Percentiles rank a stretch among this genome's conserved stretches.
These are phyloP conservation scores for Sarcodon aspratus DNA, from an alignment of 768 basidiomycete genomes.

Conservation along the genomic window DNA sequence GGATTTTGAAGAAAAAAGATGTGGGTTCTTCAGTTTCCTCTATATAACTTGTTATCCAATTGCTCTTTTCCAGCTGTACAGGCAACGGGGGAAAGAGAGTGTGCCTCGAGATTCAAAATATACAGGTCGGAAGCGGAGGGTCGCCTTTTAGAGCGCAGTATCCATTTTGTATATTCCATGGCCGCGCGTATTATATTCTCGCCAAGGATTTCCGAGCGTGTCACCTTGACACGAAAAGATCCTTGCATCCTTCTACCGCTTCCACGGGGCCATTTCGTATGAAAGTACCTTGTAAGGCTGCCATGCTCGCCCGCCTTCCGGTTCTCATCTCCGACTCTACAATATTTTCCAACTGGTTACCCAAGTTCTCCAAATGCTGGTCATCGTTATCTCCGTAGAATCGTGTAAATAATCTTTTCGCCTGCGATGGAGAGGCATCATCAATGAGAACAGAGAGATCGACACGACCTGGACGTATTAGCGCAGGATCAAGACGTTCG, in stretches of 20 bases:
- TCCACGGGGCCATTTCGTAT: constrained; percentile 59
- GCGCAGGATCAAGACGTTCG: constrained; percentile 80
- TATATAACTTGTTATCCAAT: constrained; percentile 2
- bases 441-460: constrained; percentile 78
- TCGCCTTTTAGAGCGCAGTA: constrained; percentile 46
- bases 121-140: constrained; percentile 82
- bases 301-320: constrained; percentile 81
- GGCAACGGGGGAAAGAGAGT: constrained; percentile 72
- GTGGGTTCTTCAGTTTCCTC: constrained; percentile 9
- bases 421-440: constrained; percentile 79
- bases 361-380: constrained; percentile 31
- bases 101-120: constrained; percentile 84
- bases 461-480: constrained; percentile 92
- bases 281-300: constrained; percentile 89
- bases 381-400: constrained; percentile 51
- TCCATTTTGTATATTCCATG: not conserved
- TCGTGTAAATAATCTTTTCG: constrained; percentile 59
- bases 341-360: constrained; percentile 36
- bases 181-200: not conserved
- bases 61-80: constrained; percentile 46
- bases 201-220: not conserved
- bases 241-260: constrained; percentile 39
- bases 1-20: constrained; percentile 98
- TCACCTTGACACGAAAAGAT: constrained; percentile 20
- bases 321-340: constrained; percentile 39